These are phyloP conservation scores for Claviceps digitariae DNA, from an alignment of 2,329 filamentous ascomycete genomes.

Conservation along the genomic window DNA sequence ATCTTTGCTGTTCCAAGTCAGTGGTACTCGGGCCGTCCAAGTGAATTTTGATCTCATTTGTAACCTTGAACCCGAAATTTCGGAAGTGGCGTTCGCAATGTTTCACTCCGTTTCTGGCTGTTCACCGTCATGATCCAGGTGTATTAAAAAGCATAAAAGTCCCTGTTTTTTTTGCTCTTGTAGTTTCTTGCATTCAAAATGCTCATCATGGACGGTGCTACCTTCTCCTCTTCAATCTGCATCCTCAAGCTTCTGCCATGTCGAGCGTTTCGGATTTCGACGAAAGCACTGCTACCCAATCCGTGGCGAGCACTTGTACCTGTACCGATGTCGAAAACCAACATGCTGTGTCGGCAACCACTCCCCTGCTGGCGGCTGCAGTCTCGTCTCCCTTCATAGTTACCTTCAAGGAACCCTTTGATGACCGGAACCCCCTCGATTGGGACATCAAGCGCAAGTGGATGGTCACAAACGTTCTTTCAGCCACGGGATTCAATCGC, in stretches of 20 bases:
- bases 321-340: background rate
- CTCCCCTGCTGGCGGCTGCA: background rate
- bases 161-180: background rate
- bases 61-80: background rate
- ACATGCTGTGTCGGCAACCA: background rate
- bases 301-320: background rate
- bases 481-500: conserved; percentile 35
- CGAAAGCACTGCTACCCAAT: background rate
- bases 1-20: background rate
- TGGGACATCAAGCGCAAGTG: conserved; percentile 29
- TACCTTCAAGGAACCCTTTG: background rate
- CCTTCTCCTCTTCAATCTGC: background rate
- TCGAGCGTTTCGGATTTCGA: background rate
- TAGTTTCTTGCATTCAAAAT: too few relatives aligned
- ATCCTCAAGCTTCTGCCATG: background rate
- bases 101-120: background rate
- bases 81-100: background rate
- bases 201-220: background rate
- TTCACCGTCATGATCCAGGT: background rate
- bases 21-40: background rate
- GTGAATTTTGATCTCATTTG: background rate
- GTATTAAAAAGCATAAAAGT: background rate
- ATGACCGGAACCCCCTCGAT: background rate
- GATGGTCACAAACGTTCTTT: conserved; percentile 34
- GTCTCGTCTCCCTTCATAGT: background rate